Base-by-base conservation (phyloP, 2,329 filamentous ascomycete species). In the Davidsoniella neocaledoniae region DNA sequence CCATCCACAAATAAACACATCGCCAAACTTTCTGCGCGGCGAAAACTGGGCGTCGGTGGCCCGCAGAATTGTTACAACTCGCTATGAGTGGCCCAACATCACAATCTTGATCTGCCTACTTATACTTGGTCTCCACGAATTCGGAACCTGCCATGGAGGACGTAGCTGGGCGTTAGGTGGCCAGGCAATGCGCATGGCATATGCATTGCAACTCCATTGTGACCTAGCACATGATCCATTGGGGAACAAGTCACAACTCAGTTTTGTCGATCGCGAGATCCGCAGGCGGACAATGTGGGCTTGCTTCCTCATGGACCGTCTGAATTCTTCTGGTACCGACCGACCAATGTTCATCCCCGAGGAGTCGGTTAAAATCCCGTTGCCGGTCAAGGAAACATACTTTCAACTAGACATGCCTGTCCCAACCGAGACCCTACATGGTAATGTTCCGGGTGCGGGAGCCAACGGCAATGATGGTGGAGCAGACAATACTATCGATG, bases 251-350 rank as follows among this genome's bases (percentile, higher is more conserved):
- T 45, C 48, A 25, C 77, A 82, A 54, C 73, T 91, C 48, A 94
- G 86, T 60, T 91, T 91, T 57, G 86, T 88, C 14, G 91, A 96
- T 62, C 81, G 86, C 25, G 91, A 98, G 62, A 95, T 96, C 49
- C 76, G 91, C 53, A 72, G 91, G 56, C 77, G 91, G 51, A 91
- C 87, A 2, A 96, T 98, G 90, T 98, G 91, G 91, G 85, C 88
- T 10, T 96, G 90, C 61, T 94, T 94, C 59, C 65, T 95, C 51
- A 95, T 96, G 88, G 91, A 98, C 62, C 79, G 90, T 0, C 95
- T 95, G 69, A 95, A 93, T 64, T 95, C 90, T 0, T 95, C 88
- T 1, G 90, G 91, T 2, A 93, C 86, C 2, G 88, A 95, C 58
- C 76, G 90, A 37, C 91, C 91, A 17, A 85, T 86, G 48, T 94